Evolutionary conservation across 768 basidiomycete species (phyloP), one percentile per base, ranked within the genome.

Genomic region (Serendipita sp.): DNA sequence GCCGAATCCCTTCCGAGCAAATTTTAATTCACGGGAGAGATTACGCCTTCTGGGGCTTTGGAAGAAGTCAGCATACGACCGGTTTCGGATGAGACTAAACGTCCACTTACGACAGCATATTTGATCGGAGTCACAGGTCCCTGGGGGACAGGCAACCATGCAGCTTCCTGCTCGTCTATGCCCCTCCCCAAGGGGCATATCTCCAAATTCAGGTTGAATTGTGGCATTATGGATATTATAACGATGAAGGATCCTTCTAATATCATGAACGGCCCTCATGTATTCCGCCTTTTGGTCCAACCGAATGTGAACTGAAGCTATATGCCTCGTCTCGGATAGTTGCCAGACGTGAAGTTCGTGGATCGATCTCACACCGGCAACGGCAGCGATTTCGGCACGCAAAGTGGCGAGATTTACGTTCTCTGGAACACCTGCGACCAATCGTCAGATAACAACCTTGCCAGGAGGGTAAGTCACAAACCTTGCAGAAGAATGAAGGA

Each of bases 281-380:
- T 97, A 98, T 70, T 96, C 93, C 65, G 84, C 80, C 23, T 83
- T 82, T 58, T 85, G 80, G 44, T 85, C 85, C 5, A 92, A 84
- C 69, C 89, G 82, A 56, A 99, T 91, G 74, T 99, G 96, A 30
- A 99, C 95, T 1, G 90, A 94, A 8, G 94, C 94, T 47, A 99
- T 88, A 64, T 93, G 84, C 73, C 96, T 97, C 65, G 82, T 84
- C 75, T 99, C 96, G 8, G 91, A 94, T 56, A 99, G 81, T 71
- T 95, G 92, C 96, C 96, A 99, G 63, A 98, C 84, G 75, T 99
- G 96, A 32, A 99, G 80, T 72, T 97, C 91, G 70, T 98, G 96
- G 34, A 98, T 77, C 28, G 88, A 89, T 63, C 85, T 75, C 32
- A 94, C 96, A 56, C 96, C 95, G 2, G 87, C 80, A 30, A 97